Conservation (phyloP, 179 eudicot species). For the Sideroxylon spinosum region DNA sequence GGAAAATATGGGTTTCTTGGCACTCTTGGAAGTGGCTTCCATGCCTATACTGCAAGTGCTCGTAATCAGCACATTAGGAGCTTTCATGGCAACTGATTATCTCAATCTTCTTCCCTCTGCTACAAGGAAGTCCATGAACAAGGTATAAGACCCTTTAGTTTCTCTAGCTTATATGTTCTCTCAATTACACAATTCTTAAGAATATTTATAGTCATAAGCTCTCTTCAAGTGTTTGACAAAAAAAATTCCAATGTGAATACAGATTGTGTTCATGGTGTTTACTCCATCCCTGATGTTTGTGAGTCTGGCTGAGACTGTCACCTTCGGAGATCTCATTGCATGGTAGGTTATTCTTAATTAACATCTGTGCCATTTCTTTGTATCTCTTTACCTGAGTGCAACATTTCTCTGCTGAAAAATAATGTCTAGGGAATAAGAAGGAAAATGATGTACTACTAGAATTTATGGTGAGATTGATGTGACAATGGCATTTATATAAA, state of each 20-base stretch:
- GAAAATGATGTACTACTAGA: too few species aligned
- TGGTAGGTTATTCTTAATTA: conserved; percentile 38
- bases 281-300: conserved; percentile 73
- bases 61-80: conserved; percentile 60
- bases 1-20: conserved; percentile 63
- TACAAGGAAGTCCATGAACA: conserved; percentile 60
- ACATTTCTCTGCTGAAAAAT: too few species aligned
- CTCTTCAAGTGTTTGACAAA: not conserved
- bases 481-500: too few species aligned
- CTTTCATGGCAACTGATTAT: conserved; percentile 62
- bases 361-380: too few species aligned
- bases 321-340: conserved; percentile 69
- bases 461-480: too few species aligned
- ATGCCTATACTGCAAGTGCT: conserved; percentile 76
- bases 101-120: conserved; percentile 54
- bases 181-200: too few species aligned
- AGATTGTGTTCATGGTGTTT: conserved; percentile 79
- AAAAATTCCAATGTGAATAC: conserved; percentile 17
- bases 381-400: too few species aligned
- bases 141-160: conserved; percentile 32
- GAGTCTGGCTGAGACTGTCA: conserved; percentile 73
- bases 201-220: not conserved
- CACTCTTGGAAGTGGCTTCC: conserved; percentile 69
- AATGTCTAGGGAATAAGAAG: too few species aligned
- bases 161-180: too few species aligned